Evolutionary conservation across 371 early-diverging fungal genomes (phyloP).

Genomic region (Mortierella sp.): DNA sequence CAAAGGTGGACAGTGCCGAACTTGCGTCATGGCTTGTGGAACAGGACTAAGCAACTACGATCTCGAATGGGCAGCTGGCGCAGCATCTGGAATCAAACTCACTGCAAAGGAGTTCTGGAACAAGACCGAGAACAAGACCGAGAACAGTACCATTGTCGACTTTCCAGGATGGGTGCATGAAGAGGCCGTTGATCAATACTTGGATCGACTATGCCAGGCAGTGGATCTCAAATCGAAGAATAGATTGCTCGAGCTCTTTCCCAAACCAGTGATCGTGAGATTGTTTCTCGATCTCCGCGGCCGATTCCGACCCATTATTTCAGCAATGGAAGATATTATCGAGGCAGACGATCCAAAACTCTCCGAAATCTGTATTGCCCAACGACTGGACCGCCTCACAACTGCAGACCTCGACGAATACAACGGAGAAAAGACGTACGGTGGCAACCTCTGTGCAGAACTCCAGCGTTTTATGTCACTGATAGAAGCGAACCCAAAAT

Average conservation of each 20-base stretch:
- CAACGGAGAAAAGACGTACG: constrained; percentile 5
- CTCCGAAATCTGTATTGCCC: constrained; percentile 15
- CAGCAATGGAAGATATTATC: constrained; percentile 27
- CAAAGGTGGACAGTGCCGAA: not conserved
- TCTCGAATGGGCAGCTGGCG: constrained; percentile 9
- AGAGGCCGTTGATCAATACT: not conserved
- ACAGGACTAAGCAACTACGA: constrained; percentile 19
- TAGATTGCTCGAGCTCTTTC: constrained; percentile 4
- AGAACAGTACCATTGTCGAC: not conserved
- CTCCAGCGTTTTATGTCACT: constrained; percentile 3
- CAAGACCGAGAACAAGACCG: too few species aligned
- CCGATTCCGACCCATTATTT: constrained; percentile 15
- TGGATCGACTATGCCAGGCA: constrained; percentile 10
- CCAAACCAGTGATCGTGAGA: constrained; percentile 3
- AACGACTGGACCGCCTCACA: constrained; percentile 17
- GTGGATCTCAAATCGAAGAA: not conserved
- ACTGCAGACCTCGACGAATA: constrained; percentile 6
- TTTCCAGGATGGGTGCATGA: constrained; percentile 14
- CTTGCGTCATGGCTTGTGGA: constrained; percentile 23
- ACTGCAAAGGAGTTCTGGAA: not conserved
- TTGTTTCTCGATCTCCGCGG: constrained; percentile 16
- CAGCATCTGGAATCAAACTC: constrained; percentile 7
- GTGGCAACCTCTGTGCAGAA: constrained; percentile 26
- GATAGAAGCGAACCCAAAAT: not conserved
- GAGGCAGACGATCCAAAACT: constrained; percentile 1